Conservation (phyloP, 2,329 filamentous ascomycete species). For the Aspergillus tamarii region DNA sequence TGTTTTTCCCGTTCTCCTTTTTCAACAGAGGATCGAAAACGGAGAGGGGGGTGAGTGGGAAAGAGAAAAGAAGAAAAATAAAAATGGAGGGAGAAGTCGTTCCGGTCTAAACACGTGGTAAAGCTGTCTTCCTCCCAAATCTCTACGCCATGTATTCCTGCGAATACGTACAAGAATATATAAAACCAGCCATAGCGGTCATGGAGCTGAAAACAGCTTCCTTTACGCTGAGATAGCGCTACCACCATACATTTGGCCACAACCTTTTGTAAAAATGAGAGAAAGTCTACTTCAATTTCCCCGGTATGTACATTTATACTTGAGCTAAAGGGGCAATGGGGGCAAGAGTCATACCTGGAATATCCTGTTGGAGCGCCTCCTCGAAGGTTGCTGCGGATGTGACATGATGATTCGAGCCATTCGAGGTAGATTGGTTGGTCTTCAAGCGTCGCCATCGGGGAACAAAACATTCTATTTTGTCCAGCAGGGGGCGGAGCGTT, state of each 20-base stretch:
- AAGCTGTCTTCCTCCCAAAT: background rate
- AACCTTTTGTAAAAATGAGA: background rate
- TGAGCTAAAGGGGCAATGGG: background rate
- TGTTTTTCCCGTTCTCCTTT: background rate
- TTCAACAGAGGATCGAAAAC: background rate
- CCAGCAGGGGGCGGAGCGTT: slow-evolving; percentile 7
- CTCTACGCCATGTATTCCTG: background rate
- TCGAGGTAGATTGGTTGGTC: background rate
- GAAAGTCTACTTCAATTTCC: background rate
- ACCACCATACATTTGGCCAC: background rate
- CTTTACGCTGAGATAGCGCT: background rate
- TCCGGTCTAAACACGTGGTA: background rate
- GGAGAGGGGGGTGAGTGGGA: background rate
- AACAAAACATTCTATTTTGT: background rate
- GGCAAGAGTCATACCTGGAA: background rate
- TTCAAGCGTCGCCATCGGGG: background rate
- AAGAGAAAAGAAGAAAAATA: background rate
- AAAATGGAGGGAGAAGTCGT: background rate
- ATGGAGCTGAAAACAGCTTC: no score
- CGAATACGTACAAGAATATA: background rate
- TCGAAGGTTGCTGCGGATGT: background rate
- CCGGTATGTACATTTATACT: background rate
- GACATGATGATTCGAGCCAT: background rate
- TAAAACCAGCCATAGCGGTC: background rate
- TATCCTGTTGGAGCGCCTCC: background rate